Evolutionary conservation across 1,284 basidiomycete species (phyloP).

Genomic region (Rhodofomes roseus): DNA sequence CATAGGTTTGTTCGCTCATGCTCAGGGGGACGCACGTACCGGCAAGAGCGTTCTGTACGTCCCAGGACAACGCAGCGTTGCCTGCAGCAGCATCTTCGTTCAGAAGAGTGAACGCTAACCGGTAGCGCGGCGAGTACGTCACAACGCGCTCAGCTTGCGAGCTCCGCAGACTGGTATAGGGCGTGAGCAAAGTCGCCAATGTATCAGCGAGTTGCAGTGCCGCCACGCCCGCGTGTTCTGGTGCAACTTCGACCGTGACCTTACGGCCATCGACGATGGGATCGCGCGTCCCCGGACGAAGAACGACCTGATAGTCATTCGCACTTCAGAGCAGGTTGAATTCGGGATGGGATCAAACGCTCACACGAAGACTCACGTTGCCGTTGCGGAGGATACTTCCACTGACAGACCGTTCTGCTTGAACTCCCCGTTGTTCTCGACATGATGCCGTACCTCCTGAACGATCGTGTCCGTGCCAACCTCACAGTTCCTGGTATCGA

Average conservation of each 20-base stretch:
- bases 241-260: constrained; percentile 7
- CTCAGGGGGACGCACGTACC: constrained; percentile 37
- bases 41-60: constrained; percentile 58
- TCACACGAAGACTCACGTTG: constrained; percentile 4
- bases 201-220: constrained; percentile 32
- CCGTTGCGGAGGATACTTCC: not conserved
- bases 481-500: constrained; percentile 31
- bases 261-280: constrained; percentile 13
- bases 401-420: constrained; percentile 11
- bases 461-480: constrained; percentile 7
- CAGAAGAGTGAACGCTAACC: constrained; percentile 78
- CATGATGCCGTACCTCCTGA: constrained; percentile 11
- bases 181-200: constrained; percentile 46
- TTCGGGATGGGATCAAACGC: not conserved
- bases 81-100: constrained; percentile 84
- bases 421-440: constrained; percentile 7
- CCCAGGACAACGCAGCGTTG: constrained; percentile 64
- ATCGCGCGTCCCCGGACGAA: constrained; percentile 5
- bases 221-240: constrained; percentile 3
- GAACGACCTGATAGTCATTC: constrained; percentile 14
- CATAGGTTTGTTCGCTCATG: not conserved
- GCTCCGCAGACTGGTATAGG: constrained; percentile 39
- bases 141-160: constrained; percentile 48
- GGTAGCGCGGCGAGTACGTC: constrained; percentile 77
- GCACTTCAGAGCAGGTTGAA: not conserved